Conservation (phyloP, 2,329 filamentous ascomycete species). For the Penicillium sp. region DNA sequence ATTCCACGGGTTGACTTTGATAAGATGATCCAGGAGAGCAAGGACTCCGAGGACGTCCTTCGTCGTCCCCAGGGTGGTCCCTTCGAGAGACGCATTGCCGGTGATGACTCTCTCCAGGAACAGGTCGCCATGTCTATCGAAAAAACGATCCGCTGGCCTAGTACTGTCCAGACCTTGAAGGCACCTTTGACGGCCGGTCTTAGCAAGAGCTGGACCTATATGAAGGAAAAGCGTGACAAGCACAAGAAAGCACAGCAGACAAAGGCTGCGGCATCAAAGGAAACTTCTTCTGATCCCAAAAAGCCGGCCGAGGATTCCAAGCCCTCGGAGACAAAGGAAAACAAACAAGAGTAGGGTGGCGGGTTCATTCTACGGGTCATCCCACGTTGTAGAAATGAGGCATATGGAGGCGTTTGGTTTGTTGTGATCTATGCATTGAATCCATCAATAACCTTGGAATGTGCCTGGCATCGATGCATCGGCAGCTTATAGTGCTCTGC, state of each 20-base stretch:
- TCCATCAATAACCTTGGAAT: constrained; percentile 6
- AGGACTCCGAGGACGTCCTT: constrained; percentile 67
- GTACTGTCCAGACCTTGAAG: constrained; percentile 84
- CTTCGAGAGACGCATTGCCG: constrained; percentile 83
- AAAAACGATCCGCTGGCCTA: constrained; percentile 90
- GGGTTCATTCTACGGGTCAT: neutral
- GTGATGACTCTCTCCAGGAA: constrained; percentile 66
- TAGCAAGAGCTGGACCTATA: constrained; percentile 69
- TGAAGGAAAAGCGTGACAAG: constrained; percentile 78
- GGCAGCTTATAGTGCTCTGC: constrained; percentile 1
- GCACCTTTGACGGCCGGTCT: constrained; percentile 77
- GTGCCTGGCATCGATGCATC: constrained; percentile 10
- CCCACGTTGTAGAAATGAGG: constrained; percentile 6
- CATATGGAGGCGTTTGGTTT: constrained; percentile 21
- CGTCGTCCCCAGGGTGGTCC: constrained; percentile 74
- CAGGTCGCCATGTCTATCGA: constrained; percentile 76
- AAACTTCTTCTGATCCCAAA: constrained; percentile 4
- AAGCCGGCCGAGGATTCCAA: neutral
- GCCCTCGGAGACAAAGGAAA: constrained; percentile 15
- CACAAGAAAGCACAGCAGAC: constrained; percentile 46
- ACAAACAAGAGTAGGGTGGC: constrained; percentile 1
- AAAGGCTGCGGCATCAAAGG: constrained; percentile 21
- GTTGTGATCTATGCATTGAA: constrained; percentile 14
- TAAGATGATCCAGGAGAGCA: constrained; percentile 75
- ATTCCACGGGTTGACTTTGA: constrained; percentile 84